Evolutionary conservation across 1,139 yeast genomes (phyloP), one percentile per base, ranked within the genome.

Genomic region (Barnettozyma hawaiiensis): DNA sequence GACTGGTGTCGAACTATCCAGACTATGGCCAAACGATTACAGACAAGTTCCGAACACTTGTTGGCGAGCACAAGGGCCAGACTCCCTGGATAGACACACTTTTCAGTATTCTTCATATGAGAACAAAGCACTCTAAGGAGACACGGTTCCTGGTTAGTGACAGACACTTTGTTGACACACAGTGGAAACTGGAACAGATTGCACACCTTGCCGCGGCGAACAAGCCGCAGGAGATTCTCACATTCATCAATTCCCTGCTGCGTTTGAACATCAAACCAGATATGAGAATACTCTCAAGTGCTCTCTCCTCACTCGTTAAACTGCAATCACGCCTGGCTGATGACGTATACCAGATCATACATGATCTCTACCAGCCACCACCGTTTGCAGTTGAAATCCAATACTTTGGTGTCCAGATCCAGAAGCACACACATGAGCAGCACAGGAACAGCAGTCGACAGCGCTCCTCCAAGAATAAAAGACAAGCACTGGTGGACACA

Each of bases 261-360:
- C 43, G 59, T n/a, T 47, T 41, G 3, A 58, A 57, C 9, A 45
- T 40, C 5, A 45, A 49, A 21, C 58, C 57, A 16, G 37, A 48
- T 4, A 16, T 46, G 7, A 37, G 22, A 2, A 27, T 50, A 15
- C 28, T 54, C 4, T 23, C 31, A 3, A 7, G 5, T 6, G 42
- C 50, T 7, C 27, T 54, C 20, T 37, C 38, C 15, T 38, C 44
- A 0, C 28, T 53, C 20, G 27, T 47, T 11, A 20, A 28, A 4
- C 21, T 49, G 31, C 31, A 41, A 9, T 53, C 57, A 1, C n/a
- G 41, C 1, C n/a, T 49, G 9, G 44, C 46, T 20, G 18, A 39
- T 10, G 14, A 36, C 5, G 38, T 53, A 7, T 51, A 51, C 28
- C 21, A 35, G 3, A 21, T 52, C n/a, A 41, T 47, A 11, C 46